Conservation (phyloP, 2,329 filamentous ascomycete genomes). For the Fusarium gaditjirri region DNA sequence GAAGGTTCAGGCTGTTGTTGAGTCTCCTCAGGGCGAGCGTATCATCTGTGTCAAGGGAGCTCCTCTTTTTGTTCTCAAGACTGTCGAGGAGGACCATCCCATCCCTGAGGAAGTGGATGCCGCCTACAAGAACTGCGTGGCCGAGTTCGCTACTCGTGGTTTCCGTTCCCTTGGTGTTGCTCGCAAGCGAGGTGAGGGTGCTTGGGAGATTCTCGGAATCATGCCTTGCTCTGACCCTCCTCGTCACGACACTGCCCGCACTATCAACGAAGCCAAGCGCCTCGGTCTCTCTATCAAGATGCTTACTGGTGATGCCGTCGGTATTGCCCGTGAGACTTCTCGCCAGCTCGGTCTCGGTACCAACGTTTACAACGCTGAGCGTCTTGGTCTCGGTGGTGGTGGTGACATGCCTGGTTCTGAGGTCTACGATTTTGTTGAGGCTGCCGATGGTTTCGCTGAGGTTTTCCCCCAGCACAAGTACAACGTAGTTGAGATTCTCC, state of each 20-base stretch:
- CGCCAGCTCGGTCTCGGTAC: constrained; percentile 91
- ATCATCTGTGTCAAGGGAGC: constrained; percentile 93
- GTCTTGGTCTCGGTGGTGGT: constrained; percentile 87
- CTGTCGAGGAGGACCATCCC: constrained; percentile 84
- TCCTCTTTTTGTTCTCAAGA: constrained; percentile 86
- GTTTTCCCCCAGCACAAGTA: constrained; percentile 96
- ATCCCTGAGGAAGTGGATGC: constrained; percentile 79
- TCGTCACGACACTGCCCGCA: constrained; percentile 89
- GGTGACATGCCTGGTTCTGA: constrained; percentile 94
- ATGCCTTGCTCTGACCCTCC: constrained; percentile 95
- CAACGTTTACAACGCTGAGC: constrained; percentile 94
- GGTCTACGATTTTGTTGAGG: constrained; percentile 95
- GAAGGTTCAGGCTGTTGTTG: constrained; percentile 86
- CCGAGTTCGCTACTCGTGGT: constrained; percentile 90
- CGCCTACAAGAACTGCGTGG: constrained; percentile 89
- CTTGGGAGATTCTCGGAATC: constrained; percentile 93
- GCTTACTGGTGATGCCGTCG: constrained; percentile 94
- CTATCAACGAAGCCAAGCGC: constrained; percentile 88
- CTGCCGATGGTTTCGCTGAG: constrained; percentile 93
- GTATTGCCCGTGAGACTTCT: constrained; percentile 91
- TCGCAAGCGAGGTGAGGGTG: constrained; percentile 82
- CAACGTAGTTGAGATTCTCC: constrained; percentile 80
- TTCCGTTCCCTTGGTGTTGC: constrained; percentile 95
- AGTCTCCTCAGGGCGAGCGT: constrained; percentile 83
- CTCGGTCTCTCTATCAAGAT: constrained; percentile 94